Conservation (phyloP, 345 rosid genomes). For the Dipteronia sinensis region DNA sequence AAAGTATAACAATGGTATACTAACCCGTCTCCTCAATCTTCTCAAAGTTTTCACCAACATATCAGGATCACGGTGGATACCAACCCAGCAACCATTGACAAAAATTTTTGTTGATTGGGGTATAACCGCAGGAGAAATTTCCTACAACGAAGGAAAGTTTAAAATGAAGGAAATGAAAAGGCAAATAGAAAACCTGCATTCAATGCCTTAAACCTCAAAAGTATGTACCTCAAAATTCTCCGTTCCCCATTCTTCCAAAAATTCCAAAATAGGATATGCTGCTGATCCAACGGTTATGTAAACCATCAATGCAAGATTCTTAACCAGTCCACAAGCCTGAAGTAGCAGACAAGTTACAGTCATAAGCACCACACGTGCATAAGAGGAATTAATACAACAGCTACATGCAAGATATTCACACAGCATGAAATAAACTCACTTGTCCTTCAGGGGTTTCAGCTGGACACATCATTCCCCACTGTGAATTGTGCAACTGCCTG, state of each 20-base stretch:
- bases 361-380: neutral
- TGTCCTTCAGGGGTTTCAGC: conserved; percentile 99
- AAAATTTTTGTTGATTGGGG: conserved; percentile 95
- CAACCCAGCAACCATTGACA: conserved; percentile 99
- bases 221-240: conserved; percentile 86
- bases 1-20: conserved; percentile 21
- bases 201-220: neutral
- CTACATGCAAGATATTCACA: conserved; percentile 15
- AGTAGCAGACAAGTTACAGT: conserved; percentile 10
- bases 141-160: conserved; percentile 45
- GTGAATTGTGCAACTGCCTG: conserved; percentile 97
- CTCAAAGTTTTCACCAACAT: conserved; percentile 97
- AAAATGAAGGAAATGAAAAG: conserved; percentile 6
- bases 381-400: neutral
- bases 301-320: conserved; percentile 98
- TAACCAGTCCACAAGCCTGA: conserved; percentile 97
- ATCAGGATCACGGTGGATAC: conserved; percentile 97
- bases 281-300: conserved; percentile 97
- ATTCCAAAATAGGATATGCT: conserved; percentile 86
- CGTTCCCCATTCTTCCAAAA: conserved; percentile 98
- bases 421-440: conserved; percentile 42
- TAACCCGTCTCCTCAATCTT: conserved; percentile 85
- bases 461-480: conserved; percentile 99
- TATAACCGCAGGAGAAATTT: conserved; percentile 95
- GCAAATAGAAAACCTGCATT: neutral